phyloP scores from a whole-genome alignment of 2,329 filamentous ascomycete genomes.

The Trichothecium sympodiale region DNA sequence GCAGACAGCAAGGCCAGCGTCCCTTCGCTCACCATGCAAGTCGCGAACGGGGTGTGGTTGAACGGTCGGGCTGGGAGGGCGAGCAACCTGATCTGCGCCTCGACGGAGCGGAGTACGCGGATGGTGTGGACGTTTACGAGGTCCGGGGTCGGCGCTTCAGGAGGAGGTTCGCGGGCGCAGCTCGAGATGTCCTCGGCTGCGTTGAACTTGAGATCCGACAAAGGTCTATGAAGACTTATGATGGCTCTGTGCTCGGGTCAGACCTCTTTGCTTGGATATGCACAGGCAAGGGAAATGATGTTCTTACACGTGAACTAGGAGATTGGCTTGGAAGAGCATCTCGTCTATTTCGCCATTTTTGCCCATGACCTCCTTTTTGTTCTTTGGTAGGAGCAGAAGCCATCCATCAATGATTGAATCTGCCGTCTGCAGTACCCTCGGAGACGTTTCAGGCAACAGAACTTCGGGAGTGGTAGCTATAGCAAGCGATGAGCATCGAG shows the following conservation, averaged over 20 bases:
- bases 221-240: conserved; percentile 24
- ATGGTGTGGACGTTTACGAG: conserved; percentile 25
- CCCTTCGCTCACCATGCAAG: conserved; percentile 28
- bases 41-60: conserved; percentile 25
- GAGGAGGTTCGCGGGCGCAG: conserved; percentile 16
- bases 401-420: conserved; percentile 26
- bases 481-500: conserved; percentile 24
- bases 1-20: conserved; percentile 24
- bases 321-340: conserved; percentile 17
- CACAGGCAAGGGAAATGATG: not conserved
- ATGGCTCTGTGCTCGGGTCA: conserved; percentile 19
- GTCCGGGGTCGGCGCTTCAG: conserved; percentile 7
- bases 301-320: conserved; percentile 15
- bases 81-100: conserved; percentile 26
- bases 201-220: conserved; percentile 26
- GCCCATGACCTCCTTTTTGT: conserved; percentile 19
- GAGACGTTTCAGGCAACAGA: conserved; percentile 12
- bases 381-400: conserved; percentile 23
- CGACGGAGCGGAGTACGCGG: conserved; percentile 23
- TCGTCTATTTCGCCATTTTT: conserved; percentile 16
- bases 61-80: conserved; percentile 21
- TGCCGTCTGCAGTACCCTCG: conserved; percentile 17
- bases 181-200: conserved; percentile 25
- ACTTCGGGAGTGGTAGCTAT: conserved; percentile 14
- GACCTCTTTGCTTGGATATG: not conserved